Percentiles rank a stretch among this genome's conserved stretches.
These are phyloP conservation scores for Paraphoma chrysanthemicola DNA, from an alignment of 2,329 filamentous ascomycete genomes.

Conservation along the genomic window DNA sequence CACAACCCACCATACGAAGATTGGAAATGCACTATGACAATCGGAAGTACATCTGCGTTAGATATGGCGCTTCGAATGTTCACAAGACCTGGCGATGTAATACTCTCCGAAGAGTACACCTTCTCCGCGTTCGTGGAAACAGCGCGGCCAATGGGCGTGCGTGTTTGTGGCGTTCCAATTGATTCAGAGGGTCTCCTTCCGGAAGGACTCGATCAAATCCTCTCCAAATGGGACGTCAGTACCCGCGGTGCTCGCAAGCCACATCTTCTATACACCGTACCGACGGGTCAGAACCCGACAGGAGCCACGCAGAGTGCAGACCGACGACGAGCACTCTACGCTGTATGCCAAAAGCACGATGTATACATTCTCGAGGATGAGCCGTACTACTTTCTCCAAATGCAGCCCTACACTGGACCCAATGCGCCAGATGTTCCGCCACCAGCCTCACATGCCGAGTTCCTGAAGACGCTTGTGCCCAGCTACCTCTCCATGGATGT, in stretches of 20 bases:
- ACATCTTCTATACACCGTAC: constrained; percentile 73
- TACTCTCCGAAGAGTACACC: constrained; percentile 90
- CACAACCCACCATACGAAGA: constrained; percentile 87
- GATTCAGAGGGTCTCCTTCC: constrained; percentile 71
- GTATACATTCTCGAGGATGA: constrained; percentile 90
- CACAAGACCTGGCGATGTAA: constrained; percentile 74
- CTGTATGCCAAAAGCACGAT: constrained; percentile 82
- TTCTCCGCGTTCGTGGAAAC: constrained; percentile 80
- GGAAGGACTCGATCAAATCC: constrained; percentile 65
- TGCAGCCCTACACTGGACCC: constrained; percentile 73
- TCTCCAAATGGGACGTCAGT: constrained; percentile 70
- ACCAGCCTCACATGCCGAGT: constrained; percentile 71
- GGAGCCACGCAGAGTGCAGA: constrained; percentile 77
- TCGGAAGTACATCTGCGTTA: constrained; percentile 85
- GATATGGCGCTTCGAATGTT: constrained; percentile 88
- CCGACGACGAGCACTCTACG: constrained; percentile 76
- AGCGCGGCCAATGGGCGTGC: constrained; percentile 67
- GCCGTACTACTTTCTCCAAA: constrained; percentile 93
- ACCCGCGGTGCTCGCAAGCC: constrained; percentile 66
- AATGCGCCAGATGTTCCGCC: constrained; percentile 60
- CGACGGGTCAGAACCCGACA: constrained; percentile 89
- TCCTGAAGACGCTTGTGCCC: constrained; percentile 75
- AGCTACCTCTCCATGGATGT: constrained; percentile 80
- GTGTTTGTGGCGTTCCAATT: constrained; percentile 67
- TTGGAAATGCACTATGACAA: constrained; percentile 83